Base-by-base conservation (phyloP, 1,139 yeast species). In the Sugiyamaella grinbergsii region DNA sequence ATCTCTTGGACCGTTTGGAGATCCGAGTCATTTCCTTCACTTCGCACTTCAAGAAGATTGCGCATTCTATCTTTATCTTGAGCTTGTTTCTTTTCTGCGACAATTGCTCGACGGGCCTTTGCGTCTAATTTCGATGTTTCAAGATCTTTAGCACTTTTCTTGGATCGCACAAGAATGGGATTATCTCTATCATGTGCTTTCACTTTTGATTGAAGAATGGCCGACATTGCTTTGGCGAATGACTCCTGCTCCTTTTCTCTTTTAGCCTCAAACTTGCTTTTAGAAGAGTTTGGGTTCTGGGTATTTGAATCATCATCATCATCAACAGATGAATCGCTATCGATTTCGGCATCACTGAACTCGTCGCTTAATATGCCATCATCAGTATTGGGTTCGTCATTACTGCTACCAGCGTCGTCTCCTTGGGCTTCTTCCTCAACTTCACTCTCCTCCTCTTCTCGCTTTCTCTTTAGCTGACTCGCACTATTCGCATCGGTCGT, bases 101-200 rank as follows among this genome's bases (percentile, higher is more conserved):
- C 71, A 33, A 93, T 58, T 13, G 83, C 81, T 59, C 83, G 76
- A 63, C 81, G 83, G 11, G 97, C 98, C 66, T 90, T 87, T 54
- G 81, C 79, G 60, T 93, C 98, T 43, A 93, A 72, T 65, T 85
- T 86, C 50, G 88, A 89, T 19, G 83, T 79, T 58, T 90, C 97
- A 48, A 86, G 76, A 58, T 87, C 83, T 69, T 84, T 84, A 49
- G 87, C 69, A 0, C 82, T 74, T 53, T 75, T 78, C 53, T 78
- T 78, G 62, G 90, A 85, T 40, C 75, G 81, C 13, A 91, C 91
- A 69, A 93, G 76, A 52, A 93, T 89, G 2, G 98, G 98, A 63
- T 90, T 95, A 42, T 79, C 78, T 65, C 97, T 78, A 64, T 86
- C 89, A 62, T 90, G 85, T 0, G 96, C 94, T 66, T 93, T 93